Base-by-base conservation (phyloP, 2,329 filamentous ascomycete genomes). In the Dothideomycetes sp. region DNA sequence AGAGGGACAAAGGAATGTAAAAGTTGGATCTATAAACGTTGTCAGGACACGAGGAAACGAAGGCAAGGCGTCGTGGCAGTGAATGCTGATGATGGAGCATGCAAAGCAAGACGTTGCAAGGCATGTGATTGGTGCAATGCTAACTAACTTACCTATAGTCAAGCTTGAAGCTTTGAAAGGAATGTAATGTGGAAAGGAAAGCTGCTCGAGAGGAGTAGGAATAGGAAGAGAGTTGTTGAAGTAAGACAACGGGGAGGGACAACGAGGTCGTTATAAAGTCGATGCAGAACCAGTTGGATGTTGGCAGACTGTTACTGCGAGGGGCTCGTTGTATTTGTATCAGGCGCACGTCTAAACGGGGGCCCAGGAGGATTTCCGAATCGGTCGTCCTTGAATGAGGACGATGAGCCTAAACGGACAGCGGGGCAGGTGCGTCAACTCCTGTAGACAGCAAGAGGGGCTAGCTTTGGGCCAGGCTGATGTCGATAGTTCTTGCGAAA, bases 221-320 rank as follows among this genome's bases (percentile, higher is more conserved):
- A 16, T 19, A 39, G 30, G 28, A 19, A 8, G 29, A n/a, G n/a
- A n/a, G n/a, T n/a, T n/a, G 30, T 19, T 19, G 10, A 42, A 34
- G 40, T 42, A 42, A 42, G 40, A 42, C 40, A 42, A 33, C 39
- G 39, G 31, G 31, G 39, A 34, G 39, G 39, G 30, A 41, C 31
- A 41, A 42, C 40, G 40, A 42, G 40, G 40, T 42, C 40, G 40
- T 42, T 42, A 42, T 42, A 42, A 42, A 33, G 19, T 34, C 40
- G 40, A 31, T 42, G 39, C 31, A 34, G 30, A 24, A 42, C 40
- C 32, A 31, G 40, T 42, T 35, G 17, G 40, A 42, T 42, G 40
- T 42, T 42, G 40, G 32, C 35, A 29, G 40, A 27, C 40, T 35
- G 40, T 42, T 42, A 33, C 27, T 42, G 40, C 32, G 40, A 42